phyloP scores from a whole-genome alignment of 2,329 filamentous ascomycete genomes.

The Fusarium tjaetaba region DNA sequence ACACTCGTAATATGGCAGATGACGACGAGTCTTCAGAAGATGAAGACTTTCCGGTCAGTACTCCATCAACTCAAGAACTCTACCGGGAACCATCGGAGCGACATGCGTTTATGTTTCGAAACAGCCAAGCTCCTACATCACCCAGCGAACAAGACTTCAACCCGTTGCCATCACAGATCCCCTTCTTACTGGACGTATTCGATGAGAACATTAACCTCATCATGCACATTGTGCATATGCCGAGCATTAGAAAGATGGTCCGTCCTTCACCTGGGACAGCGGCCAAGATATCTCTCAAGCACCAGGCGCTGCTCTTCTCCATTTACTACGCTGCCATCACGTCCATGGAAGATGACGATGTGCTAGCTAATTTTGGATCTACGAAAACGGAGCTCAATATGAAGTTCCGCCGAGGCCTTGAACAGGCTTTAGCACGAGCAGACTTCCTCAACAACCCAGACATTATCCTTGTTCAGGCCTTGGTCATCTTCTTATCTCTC shows the following conservation, averaged over 20 bases:
- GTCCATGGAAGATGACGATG: conserved; percentile 67
- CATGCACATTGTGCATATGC: conserved; percentile 57
- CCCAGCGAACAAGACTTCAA: conserved; percentile 54
- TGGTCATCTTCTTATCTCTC: conserved; percentile 66
- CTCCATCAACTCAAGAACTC: conserved; percentile 51
- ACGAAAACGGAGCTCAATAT: conserved; percentile 57
- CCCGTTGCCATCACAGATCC: conserved; percentile 65
- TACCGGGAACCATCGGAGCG: conserved; percentile 56
- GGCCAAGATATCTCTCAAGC: conserved; percentile 50
- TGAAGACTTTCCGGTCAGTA: conserved; percentile 44
- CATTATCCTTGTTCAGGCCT: conserved; percentile 68
- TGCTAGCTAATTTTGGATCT: conserved; percentile 59
- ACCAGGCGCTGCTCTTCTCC: conserved; percentile 65
- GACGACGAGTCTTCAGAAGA: conserved; percentile 50
- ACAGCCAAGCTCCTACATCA: conserved; percentile 49
- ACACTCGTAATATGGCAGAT: conserved; percentile 47
- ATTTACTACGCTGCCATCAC: conserved; percentile 66
- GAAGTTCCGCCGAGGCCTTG: conserved; percentile 64
- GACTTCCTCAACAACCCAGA: conserved; percentile 70
- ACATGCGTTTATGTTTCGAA: conserved; percentile 62
- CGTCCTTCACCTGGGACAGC: conserved; percentile 49
- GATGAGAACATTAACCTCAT: conserved; percentile 61
- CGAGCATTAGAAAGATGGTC: conserved; percentile 49
- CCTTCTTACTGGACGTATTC: conserved; percentile 62
- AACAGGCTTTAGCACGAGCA: conserved; percentile 69